These are phyloP conservation scores for Blastosporella zonata DNA, from an alignment of 1,284 basidiomycete genomes.

Conservation along the genomic window DNA sequence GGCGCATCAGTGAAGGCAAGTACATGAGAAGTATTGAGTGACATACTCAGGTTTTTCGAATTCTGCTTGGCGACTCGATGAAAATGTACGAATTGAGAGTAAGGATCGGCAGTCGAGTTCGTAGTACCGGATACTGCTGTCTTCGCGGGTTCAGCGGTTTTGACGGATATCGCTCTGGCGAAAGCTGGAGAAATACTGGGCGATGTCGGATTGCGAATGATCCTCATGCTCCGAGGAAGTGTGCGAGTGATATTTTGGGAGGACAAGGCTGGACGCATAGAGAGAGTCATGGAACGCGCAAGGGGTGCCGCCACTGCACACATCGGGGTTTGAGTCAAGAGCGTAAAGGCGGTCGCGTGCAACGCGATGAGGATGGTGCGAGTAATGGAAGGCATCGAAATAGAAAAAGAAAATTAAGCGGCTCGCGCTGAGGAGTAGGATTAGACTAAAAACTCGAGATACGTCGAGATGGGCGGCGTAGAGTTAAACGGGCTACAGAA, in stretches of 20 bases:
- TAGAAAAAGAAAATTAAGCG: conserved; percentile 20
- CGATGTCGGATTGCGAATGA: conserved; percentile 12
- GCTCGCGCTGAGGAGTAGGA: conserved; percentile 25
- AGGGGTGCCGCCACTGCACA: conserved; percentile 23
- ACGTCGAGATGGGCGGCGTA: conserved; percentile 16
- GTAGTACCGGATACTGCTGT: not conserved
- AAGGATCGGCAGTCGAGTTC: conserved; percentile 7
- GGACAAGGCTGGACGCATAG: not conserved
- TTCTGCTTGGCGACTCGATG: conserved; percentile 12
- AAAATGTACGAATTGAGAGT: conserved; percentile 10
- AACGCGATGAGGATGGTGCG: conserved; percentile 36
- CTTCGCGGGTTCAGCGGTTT: not conserved
- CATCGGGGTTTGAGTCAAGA: conserved; percentile 28
- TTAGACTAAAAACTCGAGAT: conserved; percentile 13
- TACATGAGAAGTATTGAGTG: not conserved
- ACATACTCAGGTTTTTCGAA: conserved; percentile 17
- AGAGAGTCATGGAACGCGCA: conserved; percentile 7
- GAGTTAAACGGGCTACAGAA: conserved; percentile 12
- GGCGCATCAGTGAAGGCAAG: not conserved
- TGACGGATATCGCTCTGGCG: not conserved
- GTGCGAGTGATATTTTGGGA: not conserved
- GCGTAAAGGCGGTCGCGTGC: conserved; percentile 38
- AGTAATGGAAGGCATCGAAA: conserved; percentile 36
- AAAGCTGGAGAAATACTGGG: not conserved
- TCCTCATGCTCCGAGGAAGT: conserved; percentile 11